Percentiles rank a stretch among this genome's conserved stretches.
Conservation (phyloP, 805 yeast species). For the Saccharomyces jurei region DNA sequence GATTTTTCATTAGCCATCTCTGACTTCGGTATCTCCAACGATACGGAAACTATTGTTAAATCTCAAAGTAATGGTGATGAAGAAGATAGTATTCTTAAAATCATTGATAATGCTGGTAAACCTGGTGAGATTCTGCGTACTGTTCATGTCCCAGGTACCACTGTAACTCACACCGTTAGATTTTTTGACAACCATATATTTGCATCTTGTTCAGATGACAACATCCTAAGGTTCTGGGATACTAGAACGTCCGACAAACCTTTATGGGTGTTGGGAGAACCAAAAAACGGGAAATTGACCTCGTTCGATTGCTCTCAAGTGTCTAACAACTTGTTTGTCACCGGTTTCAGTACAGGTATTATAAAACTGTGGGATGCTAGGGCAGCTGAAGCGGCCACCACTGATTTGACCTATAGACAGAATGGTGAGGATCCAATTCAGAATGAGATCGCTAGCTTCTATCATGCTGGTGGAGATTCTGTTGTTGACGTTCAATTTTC, state of each 20-base stretch:
- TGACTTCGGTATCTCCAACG: slow-evolving; percentile 21
- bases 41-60: slow-evolving; percentile 19
- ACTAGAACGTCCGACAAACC: slow-evolving; percentile 20
- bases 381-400: slow-evolving; percentile 16
- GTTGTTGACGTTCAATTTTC: slow-evolving; percentile 24
- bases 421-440: slow-evolving; percentile 18
- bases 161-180: slow-evolving; percentile 20
- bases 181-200: slow-evolving; percentile 24
- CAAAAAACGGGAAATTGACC: slow-evolving; percentile 18
- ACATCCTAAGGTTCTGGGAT: slow-evolving; percentile 24
- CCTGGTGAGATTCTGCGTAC: slow-evolving; percentile 21
- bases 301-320: slow-evolving; percentile 20
- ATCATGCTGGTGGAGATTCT: slow-evolving; percentile 23
- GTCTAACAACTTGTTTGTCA: slow-evolving; percentile 20
- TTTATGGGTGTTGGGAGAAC: slow-evolving; percentile 16
- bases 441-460: slow-evolving; percentile 16
- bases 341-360: slow-evolving; percentile 23
- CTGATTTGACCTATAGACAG: slow-evolving; percentile 15
- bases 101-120: slow-evolving; percentile 21
- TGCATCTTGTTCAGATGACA: slow-evolving; percentile 25
- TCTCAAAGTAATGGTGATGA: slow-evolving; percentile 20
- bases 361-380: slow-evolving; percentile 27
- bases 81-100: slow-evolving; percentile 20
- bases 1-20: slow-evolving; percentile 11
- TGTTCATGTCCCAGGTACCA: slow-evolving; percentile 18